phyloP scores from a whole-genome alignment of 495 filamentous ascomycete genomes.

The Aspergillus campestris region DNA sequence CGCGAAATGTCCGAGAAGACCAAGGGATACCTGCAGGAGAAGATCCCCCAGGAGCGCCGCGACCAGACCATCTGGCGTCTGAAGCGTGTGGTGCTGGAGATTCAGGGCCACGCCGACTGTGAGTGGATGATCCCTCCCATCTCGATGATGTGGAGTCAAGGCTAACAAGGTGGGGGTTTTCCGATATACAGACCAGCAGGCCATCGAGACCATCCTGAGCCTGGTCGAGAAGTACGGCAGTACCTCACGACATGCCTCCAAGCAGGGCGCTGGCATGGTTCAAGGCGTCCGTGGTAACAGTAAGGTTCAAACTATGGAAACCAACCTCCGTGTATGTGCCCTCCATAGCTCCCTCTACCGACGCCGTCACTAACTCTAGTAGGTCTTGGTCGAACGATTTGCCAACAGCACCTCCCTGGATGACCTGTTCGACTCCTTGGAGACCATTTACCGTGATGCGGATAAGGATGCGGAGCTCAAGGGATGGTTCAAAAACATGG shows the following conservation, averaged over 20 bases:
- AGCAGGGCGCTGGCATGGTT: constrained; percentile 55
- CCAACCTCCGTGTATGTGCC: constrained; percentile 62
- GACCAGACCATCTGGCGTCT: constrained; percentile 87
- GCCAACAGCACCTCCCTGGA: constrained; percentile 88
- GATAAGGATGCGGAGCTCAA: constrained; percentile 82
- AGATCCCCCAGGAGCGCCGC: constrained; percentile 88
- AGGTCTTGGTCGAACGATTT: constrained; percentile 89
- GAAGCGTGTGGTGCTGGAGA: constrained; percentile 97
- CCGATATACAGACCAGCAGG: constrained; percentile 55
- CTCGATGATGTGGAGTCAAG: not conserved
- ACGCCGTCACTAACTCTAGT: constrained; percentile 33
- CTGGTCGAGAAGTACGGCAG: constrained; percentile 81
- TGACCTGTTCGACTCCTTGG: constrained; percentile 78
- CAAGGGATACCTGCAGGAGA: constrained; percentile 66
- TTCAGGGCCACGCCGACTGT: constrained; percentile 89
- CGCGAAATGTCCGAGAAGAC: constrained; percentile 37
- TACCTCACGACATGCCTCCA: constrained; percentile 56
- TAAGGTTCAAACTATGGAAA: constrained; percentile 59
- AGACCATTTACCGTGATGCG: constrained; percentile 83
- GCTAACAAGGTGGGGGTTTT: not conserved
- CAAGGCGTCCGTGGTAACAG: constrained; percentile 58
- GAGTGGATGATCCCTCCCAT: constrained; percentile 15
- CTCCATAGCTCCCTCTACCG: not conserved
- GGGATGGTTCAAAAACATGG: constrained; percentile 75
- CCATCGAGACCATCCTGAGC: constrained; percentile 73